Conservation (phyloP, 2,329 filamentous ascomycete genomes). For the Leptographium flavum region DNA sequence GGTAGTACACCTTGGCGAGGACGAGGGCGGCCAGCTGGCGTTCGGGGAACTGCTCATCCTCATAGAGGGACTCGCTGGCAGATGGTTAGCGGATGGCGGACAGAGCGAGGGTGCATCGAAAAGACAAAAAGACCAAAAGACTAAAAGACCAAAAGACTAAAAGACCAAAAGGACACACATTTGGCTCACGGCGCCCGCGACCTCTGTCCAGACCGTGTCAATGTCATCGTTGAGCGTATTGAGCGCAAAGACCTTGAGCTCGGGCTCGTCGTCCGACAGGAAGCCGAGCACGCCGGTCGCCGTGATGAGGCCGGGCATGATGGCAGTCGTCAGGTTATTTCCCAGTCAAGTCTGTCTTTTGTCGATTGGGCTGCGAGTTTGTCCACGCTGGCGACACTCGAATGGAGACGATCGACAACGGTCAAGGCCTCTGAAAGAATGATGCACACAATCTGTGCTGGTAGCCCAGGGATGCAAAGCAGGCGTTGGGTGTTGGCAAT, state of each 20-base stretch:
- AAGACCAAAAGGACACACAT: constrained; percentile 46
- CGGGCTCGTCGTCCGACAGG: constrained; percentile 83
- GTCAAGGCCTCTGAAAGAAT: too few relatives aligned
- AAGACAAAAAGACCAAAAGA: not conserved
- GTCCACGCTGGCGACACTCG: too few relatives aligned
- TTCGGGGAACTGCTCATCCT: constrained; percentile 89
- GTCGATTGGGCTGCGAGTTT: too few relatives aligned
- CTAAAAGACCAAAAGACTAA: not conserved
- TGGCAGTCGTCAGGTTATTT: too few relatives aligned
- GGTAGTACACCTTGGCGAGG: constrained; percentile 96
- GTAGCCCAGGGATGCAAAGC: not conserved
- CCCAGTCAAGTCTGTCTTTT: too few relatives aligned
- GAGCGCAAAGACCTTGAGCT: constrained; percentile 88
- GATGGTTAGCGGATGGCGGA: constrained; percentile 2
- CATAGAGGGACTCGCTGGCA: constrained; percentile 85
- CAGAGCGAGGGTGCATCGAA: too few relatives aligned
- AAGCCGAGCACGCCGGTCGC: constrained; percentile 92
- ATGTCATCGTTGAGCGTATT: constrained; percentile 94
- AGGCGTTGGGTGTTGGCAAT: not conserved
- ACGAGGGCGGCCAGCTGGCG: constrained; percentile 89
- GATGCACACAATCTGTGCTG: too few relatives aligned
- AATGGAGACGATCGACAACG: too few relatives aligned
- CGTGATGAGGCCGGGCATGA: constrained; percentile 86
- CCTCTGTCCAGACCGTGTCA: constrained; percentile 94
- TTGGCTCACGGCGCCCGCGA: constrained; percentile 79